Evolutionary conservation across 805 yeast species (phyloP).

Genomic region (Brettanomyces naardenensis): DNA sequence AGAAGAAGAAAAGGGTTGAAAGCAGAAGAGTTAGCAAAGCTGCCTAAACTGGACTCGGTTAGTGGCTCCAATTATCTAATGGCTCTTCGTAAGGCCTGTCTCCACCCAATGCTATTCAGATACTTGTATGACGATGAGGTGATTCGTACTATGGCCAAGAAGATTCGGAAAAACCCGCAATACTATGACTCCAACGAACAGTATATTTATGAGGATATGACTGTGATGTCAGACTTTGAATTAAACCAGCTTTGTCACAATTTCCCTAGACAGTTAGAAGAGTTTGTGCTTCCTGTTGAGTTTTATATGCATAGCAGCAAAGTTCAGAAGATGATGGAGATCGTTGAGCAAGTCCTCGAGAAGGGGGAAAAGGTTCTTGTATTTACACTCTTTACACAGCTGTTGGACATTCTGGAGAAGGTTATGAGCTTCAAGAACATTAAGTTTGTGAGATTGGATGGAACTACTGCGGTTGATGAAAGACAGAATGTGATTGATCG

Average conservation of each 20-base stretch:
- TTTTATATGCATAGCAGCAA: slow-evolving; percentile 67
- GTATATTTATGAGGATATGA: slow-evolving; percentile 89
- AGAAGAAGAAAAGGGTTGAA: slow-evolving; percentile 32
- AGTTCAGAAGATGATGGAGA: slow-evolving; percentile 43
- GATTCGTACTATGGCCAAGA: slow-evolving; percentile 61
- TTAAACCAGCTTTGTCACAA: slow-evolving; percentile 64
- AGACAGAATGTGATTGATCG: slow-evolving; percentile 89
- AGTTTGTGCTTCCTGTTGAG: slow-evolving; percentile 43
- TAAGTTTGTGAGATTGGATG: slow-evolving; percentile 81
- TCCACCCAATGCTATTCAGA: slow-evolving; percentile 87
- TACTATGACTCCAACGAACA: slow-evolving; percentile 68
- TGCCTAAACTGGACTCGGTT: slow-evolving; percentile 17
- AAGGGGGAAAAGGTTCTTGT: slow-evolving; percentile 63
- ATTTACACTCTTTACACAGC: slow-evolving; percentile 89
- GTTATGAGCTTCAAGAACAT: slow-evolving; percentile 57
- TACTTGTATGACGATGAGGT: slow-evolving; percentile 45
- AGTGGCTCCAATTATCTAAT: slow-evolving; percentile 60
- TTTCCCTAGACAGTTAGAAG: slow-evolving; percentile 58
- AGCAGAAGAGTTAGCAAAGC: slow-evolving; percentile 26
- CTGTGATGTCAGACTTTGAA: slow-evolving; percentile 89
- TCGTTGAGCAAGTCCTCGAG: slow-evolving; percentile 50
- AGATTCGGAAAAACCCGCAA: slow-evolving; percentile 73
- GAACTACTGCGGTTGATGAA: slow-evolving; percentile 87
- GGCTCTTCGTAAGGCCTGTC: slow-evolving; percentile 85
- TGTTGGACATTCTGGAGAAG: slow-evolving; percentile 78